phyloP scores from a whole-genome alignment of 208 protist genomes.

The Leishmania major region DNA sequence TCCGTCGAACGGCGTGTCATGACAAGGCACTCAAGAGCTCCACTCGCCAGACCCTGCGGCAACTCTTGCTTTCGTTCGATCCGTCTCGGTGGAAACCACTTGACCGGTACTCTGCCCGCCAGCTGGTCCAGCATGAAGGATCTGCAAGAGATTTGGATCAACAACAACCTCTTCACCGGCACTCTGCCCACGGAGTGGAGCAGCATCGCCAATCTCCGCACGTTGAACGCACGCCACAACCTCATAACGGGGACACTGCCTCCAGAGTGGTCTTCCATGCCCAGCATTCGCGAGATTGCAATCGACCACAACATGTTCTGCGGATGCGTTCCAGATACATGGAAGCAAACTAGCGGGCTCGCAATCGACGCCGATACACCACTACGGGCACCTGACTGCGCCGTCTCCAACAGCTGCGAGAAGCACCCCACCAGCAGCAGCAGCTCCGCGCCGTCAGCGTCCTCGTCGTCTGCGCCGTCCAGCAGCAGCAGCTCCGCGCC shows the following conservation, averaged over 20 bases:
- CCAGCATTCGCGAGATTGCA: not conserved
- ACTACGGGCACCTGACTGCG: not conserved
- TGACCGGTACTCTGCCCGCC: not conserved
- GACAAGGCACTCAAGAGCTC: not conserved
- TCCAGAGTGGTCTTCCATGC: not conserved
- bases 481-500: too few relatives aligned
- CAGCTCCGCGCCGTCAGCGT: not conserved
- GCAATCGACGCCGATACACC: not conserved
- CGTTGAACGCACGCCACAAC: not conserved
- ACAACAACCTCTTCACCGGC: not conserved
- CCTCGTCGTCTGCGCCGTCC: constrained; percentile 2
- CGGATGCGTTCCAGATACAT: not conserved
- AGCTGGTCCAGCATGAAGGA: constrained; percentile 2
- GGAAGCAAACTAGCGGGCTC: not conserved
- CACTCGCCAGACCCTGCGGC: not conserved
- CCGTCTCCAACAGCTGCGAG: not conserved
- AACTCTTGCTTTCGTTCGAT: not conserved
- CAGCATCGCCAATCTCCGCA: not conserved
- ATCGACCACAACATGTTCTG: not conserved
- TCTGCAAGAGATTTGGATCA: not conserved
- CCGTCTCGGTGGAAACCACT: not conserved
- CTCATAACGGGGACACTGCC: not conserved
- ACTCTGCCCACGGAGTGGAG: constrained; percentile 7
- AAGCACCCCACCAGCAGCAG: too few relatives aligned
- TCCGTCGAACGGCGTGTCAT: too few relatives aligned